Evolutionary conservation across 2,329 filamentous ascomycete genomes (phyloP), one percentile per base, ranked within the genome.

Genomic region (Xylariaceae sp.): DNA sequence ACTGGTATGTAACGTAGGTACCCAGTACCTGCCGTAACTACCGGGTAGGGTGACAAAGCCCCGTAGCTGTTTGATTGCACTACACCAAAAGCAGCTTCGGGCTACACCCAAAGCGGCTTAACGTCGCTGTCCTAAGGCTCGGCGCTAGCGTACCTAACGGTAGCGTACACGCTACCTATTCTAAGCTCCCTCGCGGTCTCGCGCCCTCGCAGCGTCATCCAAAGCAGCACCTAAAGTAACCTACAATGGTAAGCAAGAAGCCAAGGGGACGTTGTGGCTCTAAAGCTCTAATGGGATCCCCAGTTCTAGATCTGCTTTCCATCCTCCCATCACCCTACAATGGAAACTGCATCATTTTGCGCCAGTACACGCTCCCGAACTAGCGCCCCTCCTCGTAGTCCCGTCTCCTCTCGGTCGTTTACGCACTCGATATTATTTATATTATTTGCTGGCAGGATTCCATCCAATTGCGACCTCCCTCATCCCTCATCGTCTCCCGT

Each of bases 381-480:
- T n/a, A 18, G 6, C 45, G 37, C 34, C 47, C 34, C 34, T 34
- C 55, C 17, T 47, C 48, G 48, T 17, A 15, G 4, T 30, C 13
- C n/a, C 37, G 23, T 18, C 17, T 13, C n/a, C 30, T 37, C 13
- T 17, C 13, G 6, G 50, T 60, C 51, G 34, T 45, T 39, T 53
- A 39, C 47, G 34, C 15, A 23, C n/a, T 23, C n/a, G 30, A 13
- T 54, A 18, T 42, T 55, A 39, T 55, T 30, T 47, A 13, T 54
- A 18, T 42, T 55, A 39, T 55, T 30, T 47, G 52, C 54, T 34
- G 15, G 35, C 11, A 55, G 44, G 34, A 59, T 62, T 57, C 50
- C 58, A 15, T 56, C 53, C 60, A 58, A 61, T 64, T 55, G 57
- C 51, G 51, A 57, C 55, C 15, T 17, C 39, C 39, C 45, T 45